phyloP scores from a whole-genome alignment of 2,329 filamentous ascomycete genomes.

The Chaetomium strumarium region DNA sequence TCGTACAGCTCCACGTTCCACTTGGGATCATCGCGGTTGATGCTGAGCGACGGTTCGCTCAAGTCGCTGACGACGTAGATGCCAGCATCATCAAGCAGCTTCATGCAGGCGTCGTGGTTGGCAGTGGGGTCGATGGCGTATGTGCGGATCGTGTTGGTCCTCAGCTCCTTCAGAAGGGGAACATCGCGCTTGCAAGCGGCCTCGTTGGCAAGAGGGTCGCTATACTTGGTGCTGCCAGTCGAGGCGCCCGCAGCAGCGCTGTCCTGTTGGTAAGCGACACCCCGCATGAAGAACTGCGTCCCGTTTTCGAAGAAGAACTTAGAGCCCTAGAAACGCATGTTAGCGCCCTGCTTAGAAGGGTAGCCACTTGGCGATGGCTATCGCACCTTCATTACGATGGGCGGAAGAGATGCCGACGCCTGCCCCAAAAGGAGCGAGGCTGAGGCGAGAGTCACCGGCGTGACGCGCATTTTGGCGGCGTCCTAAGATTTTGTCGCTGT shows the following conservation, averaged over 20 bases:
- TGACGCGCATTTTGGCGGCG: conserved; percentile 20
- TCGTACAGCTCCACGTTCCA: conserved; percentile 76
- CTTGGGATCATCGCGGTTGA: conserved; percentile 70
- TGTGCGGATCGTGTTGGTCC: conserved; percentile 90
- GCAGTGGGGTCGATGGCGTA: conserved; percentile 81
- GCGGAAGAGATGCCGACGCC: conserved; percentile 42
- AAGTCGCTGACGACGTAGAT: conserved; percentile 96
- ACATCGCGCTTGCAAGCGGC: conserved; percentile 76
- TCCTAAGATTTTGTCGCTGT: too few species aligned
- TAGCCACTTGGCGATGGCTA: conserved; percentile 25
- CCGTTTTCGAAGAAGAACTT: conserved; percentile 77
- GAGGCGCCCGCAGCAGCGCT: conserved; percentile 49
- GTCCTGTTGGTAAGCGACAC: conserved; percentile 92
- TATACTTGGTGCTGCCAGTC: conserved; percentile 52
- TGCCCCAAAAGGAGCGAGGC: conserved; percentile 34
- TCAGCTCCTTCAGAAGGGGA: conserved; percentile 68
- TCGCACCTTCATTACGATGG: conserved; percentile 61
- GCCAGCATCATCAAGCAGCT: conserved; percentile 69
- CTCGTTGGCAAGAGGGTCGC: conserved; percentile 73
- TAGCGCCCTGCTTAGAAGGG: background rate
- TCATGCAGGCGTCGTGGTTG: conserved; percentile 82
- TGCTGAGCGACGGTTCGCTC: conserved; percentile 72
- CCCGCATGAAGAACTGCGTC: conserved; percentile 71
- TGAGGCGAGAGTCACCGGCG: conserved; percentile 33
- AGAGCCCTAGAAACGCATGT: conserved; percentile 24